Evolutionary conservation across 2,329 filamentous ascomycete species (phyloP).

Genomic region (Alternaria infectoria): DNA sequence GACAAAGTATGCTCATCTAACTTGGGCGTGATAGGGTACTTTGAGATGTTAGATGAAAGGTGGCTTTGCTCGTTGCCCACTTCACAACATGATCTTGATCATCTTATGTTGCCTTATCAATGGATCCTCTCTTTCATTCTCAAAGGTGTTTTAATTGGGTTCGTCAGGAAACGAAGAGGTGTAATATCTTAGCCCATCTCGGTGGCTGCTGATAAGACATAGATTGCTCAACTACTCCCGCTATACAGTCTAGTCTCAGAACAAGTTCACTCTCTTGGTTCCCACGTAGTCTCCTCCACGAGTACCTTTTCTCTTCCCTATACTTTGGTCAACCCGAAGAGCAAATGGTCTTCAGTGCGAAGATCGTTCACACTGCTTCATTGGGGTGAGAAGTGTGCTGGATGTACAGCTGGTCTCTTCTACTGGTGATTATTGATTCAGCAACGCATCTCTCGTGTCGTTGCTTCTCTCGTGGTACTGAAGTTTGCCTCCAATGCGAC

Average conservation of each 20-base stretch:
- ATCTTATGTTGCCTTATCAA: too few relatives aligned
- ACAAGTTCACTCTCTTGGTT: background rate
- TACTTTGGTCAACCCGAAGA: background rate
- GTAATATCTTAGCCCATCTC: too few relatives aligned
- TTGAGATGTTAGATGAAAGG: accelerated
- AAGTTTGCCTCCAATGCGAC: background rate
- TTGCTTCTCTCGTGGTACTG: too few relatives aligned
- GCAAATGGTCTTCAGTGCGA: background rate
- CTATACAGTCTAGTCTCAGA: background rate
- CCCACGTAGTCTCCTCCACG: too few relatives aligned
- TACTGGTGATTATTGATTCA: too few relatives aligned
- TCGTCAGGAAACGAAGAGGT: too few relatives aligned
- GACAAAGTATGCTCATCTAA: background rate
- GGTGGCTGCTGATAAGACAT: background rate
- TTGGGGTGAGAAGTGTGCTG: background rate
- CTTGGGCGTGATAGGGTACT: background rate
- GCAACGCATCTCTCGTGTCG: too few relatives aligned
- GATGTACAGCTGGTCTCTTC: too few relatives aligned
- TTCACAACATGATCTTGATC: background rate
- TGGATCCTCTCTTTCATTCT: too few relatives aligned
- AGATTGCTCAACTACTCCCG: background rate
- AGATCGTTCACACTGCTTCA: background rate
- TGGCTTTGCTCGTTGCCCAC: background rate
- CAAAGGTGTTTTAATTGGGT: too few relatives aligned
- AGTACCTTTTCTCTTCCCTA: background rate